Conservation (phyloP, 75 land plant species). For the Adiantum capillusveneris region DNA sequence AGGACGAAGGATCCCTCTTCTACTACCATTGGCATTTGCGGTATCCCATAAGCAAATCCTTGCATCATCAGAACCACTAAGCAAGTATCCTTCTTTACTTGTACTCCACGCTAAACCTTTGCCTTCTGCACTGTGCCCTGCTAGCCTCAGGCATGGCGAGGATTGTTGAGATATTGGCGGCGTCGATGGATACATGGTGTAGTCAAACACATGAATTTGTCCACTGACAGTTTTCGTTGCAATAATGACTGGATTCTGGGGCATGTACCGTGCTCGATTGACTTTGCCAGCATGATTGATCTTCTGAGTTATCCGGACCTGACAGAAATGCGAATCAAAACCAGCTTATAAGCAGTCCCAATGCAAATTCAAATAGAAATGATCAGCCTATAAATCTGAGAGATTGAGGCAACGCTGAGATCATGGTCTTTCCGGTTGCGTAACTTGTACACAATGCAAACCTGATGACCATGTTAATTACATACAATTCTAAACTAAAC, state of each 20-base stretch:
- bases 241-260: conserved; percentile 56
- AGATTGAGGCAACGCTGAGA: too few relatives aligned
- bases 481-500: too few relatives aligned
- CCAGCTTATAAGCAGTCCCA: too few relatives aligned
- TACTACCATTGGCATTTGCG: conserved; percentile 23
- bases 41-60: conserved; percentile 89
- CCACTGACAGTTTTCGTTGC: conserved; percentile 76
- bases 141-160: conserved; percentile 55
- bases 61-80: conserved; percentile 83
- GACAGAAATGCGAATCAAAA: too few relatives aligned
- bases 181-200: conserved; percentile 33
- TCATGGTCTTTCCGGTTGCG: too few relatives aligned
- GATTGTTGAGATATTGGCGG: conserved; percentile 27
- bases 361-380: too few relatives aligned
- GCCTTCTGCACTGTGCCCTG: conserved; percentile 78
- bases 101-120: conserved; percentile 96
- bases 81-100: conserved; percentile 67
- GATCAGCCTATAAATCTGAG: too few relatives aligned
- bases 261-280: conserved; percentile 86
- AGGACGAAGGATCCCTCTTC: conserved; percentile 44
- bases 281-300: conserved; percentile 81
- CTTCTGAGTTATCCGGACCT: conserved; percentile 42
- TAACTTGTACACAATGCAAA: too few relatives aligned
- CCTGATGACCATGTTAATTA: too few relatives aligned
- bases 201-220: conserved; percentile 74